Percentiles rank a stretch among this genome's conserved stretches.
These are phyloP conservation scores for Margaritispora aquatica DNA, from an alignment of 495 filamentous ascomycete genomes.

Conservation along the genomic window DNA sequence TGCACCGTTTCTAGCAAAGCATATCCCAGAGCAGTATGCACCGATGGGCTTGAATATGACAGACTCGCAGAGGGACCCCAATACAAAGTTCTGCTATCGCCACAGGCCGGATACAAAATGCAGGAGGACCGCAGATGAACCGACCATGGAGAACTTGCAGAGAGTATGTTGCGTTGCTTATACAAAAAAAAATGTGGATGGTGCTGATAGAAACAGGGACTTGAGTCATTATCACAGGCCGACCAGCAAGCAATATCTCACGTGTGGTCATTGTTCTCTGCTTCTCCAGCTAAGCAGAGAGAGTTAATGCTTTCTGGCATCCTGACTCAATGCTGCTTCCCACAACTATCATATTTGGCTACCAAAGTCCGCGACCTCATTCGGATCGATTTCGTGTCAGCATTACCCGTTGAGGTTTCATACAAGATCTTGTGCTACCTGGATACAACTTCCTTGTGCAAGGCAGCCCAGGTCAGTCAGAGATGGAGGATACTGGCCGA, in stretches of 20 bases:
- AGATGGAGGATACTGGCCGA: conserved; percentile 84
- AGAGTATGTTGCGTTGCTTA: conserved; percentile 57
- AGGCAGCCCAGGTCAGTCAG: conserved; percentile 89
- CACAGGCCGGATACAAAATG: conserved; percentile 95
- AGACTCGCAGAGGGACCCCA: conserved; percentile 44
- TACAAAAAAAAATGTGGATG: background rate
- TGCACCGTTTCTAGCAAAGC: conserved; percentile 76
- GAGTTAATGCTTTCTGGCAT: conserved; percentile 95
- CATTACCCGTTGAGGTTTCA: conserved; percentile 82
- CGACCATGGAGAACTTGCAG: conserved; percentile 91
- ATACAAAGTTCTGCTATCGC: conserved; percentile 92
- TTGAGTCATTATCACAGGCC: conserved; percentile 70
- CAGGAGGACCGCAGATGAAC: conserved; percentile 83
- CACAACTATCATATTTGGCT: conserved; percentile 89
- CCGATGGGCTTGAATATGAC: conserved; percentile 44
- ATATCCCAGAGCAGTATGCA: conserved; percentile 80
- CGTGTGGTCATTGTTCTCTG: conserved; percentile 96
- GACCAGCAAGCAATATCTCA: conserved; percentile 94
- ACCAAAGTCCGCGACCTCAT: conserved; percentile 83
- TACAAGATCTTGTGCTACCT: conserved; percentile 91
- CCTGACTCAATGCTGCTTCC: conserved; percentile 92
- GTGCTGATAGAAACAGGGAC: conserved; percentile 45
- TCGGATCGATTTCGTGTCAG: conserved; percentile 89
- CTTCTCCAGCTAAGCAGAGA: conserved; percentile 86
- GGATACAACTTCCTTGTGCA: conserved; percentile 93